Percentiles rank a stretch among this genome's conserved stretches.
phyloP scores from a whole-genome alignment of 2,329 filamentous ascomycete species.

The Apiospora saccharicola region DNA sequence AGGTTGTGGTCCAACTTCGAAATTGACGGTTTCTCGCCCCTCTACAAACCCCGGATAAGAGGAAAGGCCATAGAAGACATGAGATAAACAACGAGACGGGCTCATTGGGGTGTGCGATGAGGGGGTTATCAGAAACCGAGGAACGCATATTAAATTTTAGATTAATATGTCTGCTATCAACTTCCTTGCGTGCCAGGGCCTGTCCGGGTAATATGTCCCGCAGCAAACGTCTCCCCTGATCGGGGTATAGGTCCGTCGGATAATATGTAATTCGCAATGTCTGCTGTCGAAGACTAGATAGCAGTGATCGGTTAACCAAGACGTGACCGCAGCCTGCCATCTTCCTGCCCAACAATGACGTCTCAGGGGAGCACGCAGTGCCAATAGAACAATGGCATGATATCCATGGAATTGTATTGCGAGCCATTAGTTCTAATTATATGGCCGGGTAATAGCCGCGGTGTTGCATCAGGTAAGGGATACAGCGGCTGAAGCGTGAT shows the following conservation, averaged over 20 bases:
- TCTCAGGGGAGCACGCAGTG: too few relatives aligned
- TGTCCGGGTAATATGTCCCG: background rate
- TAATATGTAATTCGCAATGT: background rate
- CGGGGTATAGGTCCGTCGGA: background rate
- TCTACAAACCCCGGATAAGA: too few relatives aligned
- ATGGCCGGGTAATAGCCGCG: too few relatives aligned
- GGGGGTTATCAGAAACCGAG: background rate
- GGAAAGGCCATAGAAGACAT: background rate
- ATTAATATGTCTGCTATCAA: background rate
- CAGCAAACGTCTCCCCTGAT: background rate
- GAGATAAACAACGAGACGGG: background rate
- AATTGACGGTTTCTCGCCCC: accelerated
- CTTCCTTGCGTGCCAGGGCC: background rate
- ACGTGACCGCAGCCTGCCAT: too few relatives aligned
- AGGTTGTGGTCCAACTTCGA: background rate
- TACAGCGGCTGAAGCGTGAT: too few relatives aligned
- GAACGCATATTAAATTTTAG: background rate
- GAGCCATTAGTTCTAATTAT: too few relatives aligned
- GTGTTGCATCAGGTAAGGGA: too few relatives aligned
- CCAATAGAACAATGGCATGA: too few relatives aligned
- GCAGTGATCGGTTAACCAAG: too few relatives aligned
- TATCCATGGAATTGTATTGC: too few relatives aligned
- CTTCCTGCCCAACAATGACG: too few relatives aligned
- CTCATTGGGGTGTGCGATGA: background rate
- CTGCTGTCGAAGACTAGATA: too few relatives aligned